Evolutionary conservation across 2,329 filamentous ascomycete genomes (phyloP), one percentile per base, ranked within the genome.

Genomic region (Talaromyces rugulosus): DNA sequence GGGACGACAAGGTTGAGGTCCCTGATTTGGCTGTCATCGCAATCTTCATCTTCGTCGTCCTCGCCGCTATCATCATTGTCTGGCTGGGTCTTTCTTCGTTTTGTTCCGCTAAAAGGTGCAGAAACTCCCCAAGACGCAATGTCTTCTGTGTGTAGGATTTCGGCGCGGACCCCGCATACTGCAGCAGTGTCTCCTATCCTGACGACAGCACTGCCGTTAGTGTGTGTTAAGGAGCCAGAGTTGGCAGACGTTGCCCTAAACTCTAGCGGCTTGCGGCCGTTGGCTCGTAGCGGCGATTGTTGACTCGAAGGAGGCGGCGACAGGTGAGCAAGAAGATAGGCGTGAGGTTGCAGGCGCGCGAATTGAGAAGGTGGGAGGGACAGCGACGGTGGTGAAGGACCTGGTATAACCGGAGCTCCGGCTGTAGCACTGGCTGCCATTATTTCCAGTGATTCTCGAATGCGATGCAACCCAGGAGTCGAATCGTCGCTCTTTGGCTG

Each of bases 81-180:
- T 5, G 60, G 58, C 9, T 68, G 68, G 5, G 67, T 67, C 60
- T 70, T 71, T 65, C 69, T 70, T 58, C 66, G 73, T 44, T 73
- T 74, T 3, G 59, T 75, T 7, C 71, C 77, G 70, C 66, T 74
- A 69, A 67, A 77, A 5, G 73, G 70, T 64, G 70, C 68, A 44
- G 73, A 74, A 9, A 78, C 74, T 62, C 68, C 78, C 74, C 62
- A 85, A 69, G 65, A 88, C 79, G 76, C 88, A 63, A 96, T 91
- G 72, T 91, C 87, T 56, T 85, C 83, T 2, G 89, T 88, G 55
- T 88, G 82, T 30, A 99, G 81, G 6, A 96, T 88, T 78, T 99
- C 95, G 58, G 84, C 93, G 52, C 94, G 87, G 23, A 99, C 87
- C 62, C 94, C 95, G 73, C 93, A 97, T 42, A 99, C 93, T n/a